phyloP scores from a whole-genome alignment of 2,329 filamentous ascomycete species.

The Blastomyces percursus region DNA sequence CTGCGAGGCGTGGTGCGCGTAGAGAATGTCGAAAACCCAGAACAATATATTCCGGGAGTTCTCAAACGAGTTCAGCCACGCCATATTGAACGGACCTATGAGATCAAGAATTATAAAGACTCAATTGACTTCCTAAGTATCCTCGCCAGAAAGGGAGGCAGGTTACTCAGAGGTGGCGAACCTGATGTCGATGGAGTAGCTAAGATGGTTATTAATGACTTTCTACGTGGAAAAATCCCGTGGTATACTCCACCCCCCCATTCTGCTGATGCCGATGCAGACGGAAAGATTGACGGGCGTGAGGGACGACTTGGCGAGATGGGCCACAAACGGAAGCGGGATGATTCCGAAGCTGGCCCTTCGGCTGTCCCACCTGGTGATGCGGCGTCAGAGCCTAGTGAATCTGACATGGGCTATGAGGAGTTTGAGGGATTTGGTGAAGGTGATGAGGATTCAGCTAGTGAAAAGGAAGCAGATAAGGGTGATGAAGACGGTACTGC shows the following conservation, averaged over 20 bases:
- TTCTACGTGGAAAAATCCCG: conserved; percentile 85
- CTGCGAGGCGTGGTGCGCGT: conserved; percentile 85
- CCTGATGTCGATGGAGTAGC: conserved; percentile 89
- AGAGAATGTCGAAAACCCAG: conserved; percentile 91
- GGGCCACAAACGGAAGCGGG: conserved; percentile 63
- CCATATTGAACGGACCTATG: conserved; percentile 88
- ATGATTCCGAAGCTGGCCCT: conserved; percentile 36
- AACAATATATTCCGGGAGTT: conserved; percentile 85
- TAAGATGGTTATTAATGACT: conserved; percentile 95
- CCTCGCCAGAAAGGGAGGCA: conserved; percentile 74
- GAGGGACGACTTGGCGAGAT: conserved; percentile 77
- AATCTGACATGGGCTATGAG: conserved; percentile 32
- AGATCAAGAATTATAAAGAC: conserved; percentile 66
- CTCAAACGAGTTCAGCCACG: conserved; percentile 69
- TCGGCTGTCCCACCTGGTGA: conserved; percentile 23
- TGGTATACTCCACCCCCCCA: conserved; percentile 83
- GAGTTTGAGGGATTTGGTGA: conserved; percentile 36
- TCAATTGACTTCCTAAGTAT: conserved; percentile 75
- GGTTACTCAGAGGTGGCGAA: conserved; percentile 83
- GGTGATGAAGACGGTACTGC: background rate
- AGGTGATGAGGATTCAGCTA: conserved; percentile 26
- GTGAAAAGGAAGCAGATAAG: background rate
- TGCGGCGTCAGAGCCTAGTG: conserved; percentile 25
- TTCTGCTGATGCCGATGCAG: conserved; percentile 39
- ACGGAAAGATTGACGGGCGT: conserved; percentile 53